phyloP scores from a whole-genome alignment of 371 early-diverging fungal genomes.

The Capillidium heterosporum region DNA sequence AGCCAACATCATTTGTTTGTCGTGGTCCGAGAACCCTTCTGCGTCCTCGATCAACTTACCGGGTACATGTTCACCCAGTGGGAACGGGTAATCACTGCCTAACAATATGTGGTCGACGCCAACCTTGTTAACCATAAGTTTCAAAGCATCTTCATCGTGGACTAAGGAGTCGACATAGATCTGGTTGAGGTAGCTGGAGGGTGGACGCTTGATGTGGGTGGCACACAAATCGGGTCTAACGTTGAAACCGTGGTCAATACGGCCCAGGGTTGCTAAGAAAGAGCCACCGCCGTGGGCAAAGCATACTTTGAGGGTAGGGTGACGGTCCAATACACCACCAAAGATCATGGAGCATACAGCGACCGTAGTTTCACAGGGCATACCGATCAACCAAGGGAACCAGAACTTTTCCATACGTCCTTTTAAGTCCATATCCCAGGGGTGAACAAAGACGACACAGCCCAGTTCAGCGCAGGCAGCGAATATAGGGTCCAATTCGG shows the following conservation, averaged over 20 bases:
- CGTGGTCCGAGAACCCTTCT: constrained; percentile 27
- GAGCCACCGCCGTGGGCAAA: constrained; percentile 59
- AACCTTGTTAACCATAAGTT: constrained; percentile 38
- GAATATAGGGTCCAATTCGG: constrained; percentile 44
- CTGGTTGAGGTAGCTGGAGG: constrained; percentile 27
- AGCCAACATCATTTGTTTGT: constrained; percentile 4
- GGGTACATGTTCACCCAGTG: constrained; percentile 46
- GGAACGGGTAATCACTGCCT: constrained; percentile 54
- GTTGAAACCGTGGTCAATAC: constrained; percentile 46
- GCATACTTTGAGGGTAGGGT: constrained; percentile 35
- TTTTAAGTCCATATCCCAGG: constrained; percentile 50
- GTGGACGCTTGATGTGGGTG: constrained; percentile 24
- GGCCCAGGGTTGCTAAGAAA: constrained; percentile 40
- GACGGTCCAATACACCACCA: constrained; percentile 45
- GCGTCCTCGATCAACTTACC: constrained; percentile 34
- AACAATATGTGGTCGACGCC: constrained; percentile 38
- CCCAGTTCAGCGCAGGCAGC: constrained; percentile 43
- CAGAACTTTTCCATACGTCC: constrained; percentile 47
- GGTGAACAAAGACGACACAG: constrained; percentile 43
- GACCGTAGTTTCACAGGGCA: constrained; percentile 53
- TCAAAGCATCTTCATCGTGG: constrained; percentile 43
- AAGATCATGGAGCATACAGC: constrained; percentile 43
- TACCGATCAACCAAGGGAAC: constrained; percentile 57
- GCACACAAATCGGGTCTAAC: constrained; percentile 47
- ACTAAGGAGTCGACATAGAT: constrained; percentile 48